These are phyloP conservation scores for Clarireedia homoeocarpa DNA, from an alignment of 2,329 filamentous ascomycete species.

Conservation along the genomic window DNA sequence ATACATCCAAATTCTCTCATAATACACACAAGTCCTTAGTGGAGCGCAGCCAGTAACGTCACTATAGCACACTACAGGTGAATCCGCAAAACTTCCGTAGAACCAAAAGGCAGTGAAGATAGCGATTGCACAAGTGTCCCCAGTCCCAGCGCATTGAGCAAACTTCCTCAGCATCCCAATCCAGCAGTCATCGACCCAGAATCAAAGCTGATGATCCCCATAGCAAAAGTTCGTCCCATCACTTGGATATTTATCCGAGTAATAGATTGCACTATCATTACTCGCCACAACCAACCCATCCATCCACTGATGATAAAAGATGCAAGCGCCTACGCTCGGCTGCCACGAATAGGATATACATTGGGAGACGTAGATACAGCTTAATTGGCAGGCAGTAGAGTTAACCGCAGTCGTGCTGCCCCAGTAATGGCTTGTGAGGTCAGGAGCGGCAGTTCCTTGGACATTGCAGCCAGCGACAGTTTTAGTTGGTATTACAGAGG, in stretches of 20 bases:
- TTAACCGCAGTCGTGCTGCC: background rate
- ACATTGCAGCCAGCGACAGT: slow-evolving; percentile 1
- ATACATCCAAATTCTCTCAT: too few relatives aligned
- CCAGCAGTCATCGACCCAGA: background rate
- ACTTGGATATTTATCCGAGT: slow-evolving; percentile 6
- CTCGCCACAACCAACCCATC: background rate
- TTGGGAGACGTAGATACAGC: background rate
- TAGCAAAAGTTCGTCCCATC: slow-evolving; percentile 5
- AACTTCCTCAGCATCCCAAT: too few relatives aligned
- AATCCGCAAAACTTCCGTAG: too few relatives aligned
- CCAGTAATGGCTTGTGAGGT: background rate
- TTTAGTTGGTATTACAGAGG: background rate
- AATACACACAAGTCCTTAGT: too few relatives aligned
- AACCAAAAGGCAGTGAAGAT: too few relatives aligned
- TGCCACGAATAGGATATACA: slow-evolving; percentile 5
- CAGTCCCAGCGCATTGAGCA: too few relatives aligned
- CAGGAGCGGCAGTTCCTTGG: background rate
- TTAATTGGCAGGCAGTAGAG: background rate
- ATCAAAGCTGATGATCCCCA: background rate
- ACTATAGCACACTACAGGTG: too few relatives aligned
- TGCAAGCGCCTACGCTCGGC: background rate
- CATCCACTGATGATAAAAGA: background rate
- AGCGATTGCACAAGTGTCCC: too few relatives aligned
- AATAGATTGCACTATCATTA: background rate
- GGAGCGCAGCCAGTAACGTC: too few relatives aligned